Evolutionary conservation across 177 flowering plant genomes (phyloP).

Genomic region (Telopea speciosissima): DNA sequence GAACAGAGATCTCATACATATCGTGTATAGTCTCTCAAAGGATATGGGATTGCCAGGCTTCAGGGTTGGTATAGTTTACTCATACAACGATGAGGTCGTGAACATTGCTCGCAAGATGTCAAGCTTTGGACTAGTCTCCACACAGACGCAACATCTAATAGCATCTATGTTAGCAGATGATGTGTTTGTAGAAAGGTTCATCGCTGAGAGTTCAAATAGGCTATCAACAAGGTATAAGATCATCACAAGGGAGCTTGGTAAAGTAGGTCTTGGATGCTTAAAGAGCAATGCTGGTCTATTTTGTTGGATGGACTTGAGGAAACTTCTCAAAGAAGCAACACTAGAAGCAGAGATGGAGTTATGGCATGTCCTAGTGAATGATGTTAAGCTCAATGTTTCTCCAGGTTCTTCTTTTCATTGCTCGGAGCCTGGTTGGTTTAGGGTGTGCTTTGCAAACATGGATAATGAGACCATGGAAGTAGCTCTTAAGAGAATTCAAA

Average conservation of each 20-base stretch:
- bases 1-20: conserved; percentile 55
- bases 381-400: conserved; percentile 67
- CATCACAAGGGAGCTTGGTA: conserved; percentile 36
- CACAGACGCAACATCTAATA: conserved; percentile 68
- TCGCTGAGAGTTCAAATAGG: conserved; percentile 41
- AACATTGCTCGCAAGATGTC: conserved; percentile 6
- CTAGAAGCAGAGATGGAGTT: conserved; percentile 44
- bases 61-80: conserved; percentile 70
- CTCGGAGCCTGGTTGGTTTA: conserved; percentile 71
- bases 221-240: conserved; percentile 32
- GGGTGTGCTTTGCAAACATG: conserved; percentile 60
- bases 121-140: background rate
- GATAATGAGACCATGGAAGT: conserved; percentile 45
- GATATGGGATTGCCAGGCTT: conserved; percentile 91
- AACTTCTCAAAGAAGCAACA: conserved; percentile 44
- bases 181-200: conserved; percentile 41
- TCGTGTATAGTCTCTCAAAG: conserved; percentile 83
- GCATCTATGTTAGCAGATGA: conserved; percentile 66
- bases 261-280: conserved; percentile 46
- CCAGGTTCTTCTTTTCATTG: conserved; percentile 72
- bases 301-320: conserved; percentile 71
- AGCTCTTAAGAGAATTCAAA: conserved; percentile 42
- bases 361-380: conserved; percentile 47
- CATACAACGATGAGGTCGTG: conserved; percentile 67
- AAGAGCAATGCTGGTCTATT: conserved; percentile 69